phyloP scores from a whole-genome alignment of 129 eudicot species.

The Apium graveolens region DNA sequence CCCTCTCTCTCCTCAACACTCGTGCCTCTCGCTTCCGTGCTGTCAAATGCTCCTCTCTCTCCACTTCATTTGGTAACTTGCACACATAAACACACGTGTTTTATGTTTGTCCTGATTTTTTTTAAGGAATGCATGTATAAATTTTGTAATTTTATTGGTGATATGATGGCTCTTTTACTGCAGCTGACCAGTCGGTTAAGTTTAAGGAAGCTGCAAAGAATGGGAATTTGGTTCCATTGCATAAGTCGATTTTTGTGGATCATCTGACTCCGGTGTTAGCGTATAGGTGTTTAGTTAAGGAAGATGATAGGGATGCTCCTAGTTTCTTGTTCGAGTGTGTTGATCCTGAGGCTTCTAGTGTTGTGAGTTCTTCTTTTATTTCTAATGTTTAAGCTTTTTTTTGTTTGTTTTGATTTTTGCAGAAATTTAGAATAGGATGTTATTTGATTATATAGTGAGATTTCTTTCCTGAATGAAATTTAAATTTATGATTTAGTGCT shows the following conservation, averaged over 20 bases:
- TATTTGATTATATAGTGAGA: too few relatives aligned
- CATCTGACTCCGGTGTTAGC: slow-evolving; percentile 96
- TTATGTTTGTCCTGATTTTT: neutral
- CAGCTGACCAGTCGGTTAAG: slow-evolving; percentile 62
- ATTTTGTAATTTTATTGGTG: neutral
- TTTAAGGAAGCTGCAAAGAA: slow-evolving; percentile 86
- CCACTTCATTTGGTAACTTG: slow-evolving; percentile 31
- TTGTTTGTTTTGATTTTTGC: too few relatives aligned
- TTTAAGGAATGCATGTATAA: neutral
- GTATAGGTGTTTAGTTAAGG: slow-evolving; percentile 83
- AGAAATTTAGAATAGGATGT: neutral
- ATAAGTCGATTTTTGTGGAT: slow-evolving; percentile 72
- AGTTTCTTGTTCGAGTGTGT: slow-evolving; percentile 90
- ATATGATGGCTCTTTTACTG: slow-evolving; percentile 6
- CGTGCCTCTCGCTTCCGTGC: slow-evolving; percentile 19
- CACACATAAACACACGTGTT: neutral
- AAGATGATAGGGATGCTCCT: slow-evolving; percentile 94
- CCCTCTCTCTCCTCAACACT: slow-evolving; percentile 11
- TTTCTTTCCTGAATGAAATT: neutral
- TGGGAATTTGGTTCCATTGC: slow-evolving; percentile 80
- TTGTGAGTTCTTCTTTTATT: slow-evolving; percentile 35
- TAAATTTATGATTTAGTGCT: neutral
- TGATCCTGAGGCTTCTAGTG: slow-evolving; percentile 73
- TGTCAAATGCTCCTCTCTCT: slow-evolving; percentile 44
- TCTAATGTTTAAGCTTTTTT: too few relatives aligned